phyloP scores from a whole-genome alignment of 2,329 filamentous ascomycete species.

The Pseudocercospora ulei region DNA sequence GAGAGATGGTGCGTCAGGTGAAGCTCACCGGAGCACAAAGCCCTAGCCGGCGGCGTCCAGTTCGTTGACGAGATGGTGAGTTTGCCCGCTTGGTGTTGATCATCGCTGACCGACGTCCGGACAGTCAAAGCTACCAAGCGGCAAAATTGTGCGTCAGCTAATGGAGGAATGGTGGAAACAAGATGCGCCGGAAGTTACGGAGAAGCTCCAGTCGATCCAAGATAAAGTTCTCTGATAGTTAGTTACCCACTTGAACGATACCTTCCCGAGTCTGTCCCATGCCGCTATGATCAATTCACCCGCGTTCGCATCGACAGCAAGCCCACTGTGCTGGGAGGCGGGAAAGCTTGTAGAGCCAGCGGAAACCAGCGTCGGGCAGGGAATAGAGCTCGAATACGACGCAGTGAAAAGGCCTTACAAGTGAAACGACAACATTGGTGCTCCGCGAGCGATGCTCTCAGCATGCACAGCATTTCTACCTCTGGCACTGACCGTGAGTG shows the following conservation, averaged over 20 bases:
- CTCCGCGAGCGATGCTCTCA: no score
- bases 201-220: constrained; percentile 21
- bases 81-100: neutral
- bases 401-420: no score
- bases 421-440: no score
- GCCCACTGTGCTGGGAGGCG: no score
- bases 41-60: constrained; percentile 36
- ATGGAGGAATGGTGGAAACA: constrained; percentile 50
- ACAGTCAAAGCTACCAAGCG: constrained; percentile 46
- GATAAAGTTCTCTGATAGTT: constrained; percentile 13
- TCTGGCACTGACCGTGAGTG: constrained; percentile 30
- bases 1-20: constrained; percentile 46
- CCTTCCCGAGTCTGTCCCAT: neutral
- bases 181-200: constrained; percentile 39
- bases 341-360: no score
- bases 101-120: constrained; percentile 8
- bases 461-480: constrained; percentile 29
- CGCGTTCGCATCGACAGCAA: constrained; percentile 33
- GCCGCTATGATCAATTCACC: neutral
- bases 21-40: constrained; percentile 37
- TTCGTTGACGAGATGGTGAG: constrained; percentile 47
- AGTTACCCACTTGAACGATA: no score
- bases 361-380: no score
- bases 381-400: no score
- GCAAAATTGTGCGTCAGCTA: constrained; percentile 50